phyloP scores from a whole-genome alignment of 208 protist genomes.

The Phytomonas sp. region DNA sequence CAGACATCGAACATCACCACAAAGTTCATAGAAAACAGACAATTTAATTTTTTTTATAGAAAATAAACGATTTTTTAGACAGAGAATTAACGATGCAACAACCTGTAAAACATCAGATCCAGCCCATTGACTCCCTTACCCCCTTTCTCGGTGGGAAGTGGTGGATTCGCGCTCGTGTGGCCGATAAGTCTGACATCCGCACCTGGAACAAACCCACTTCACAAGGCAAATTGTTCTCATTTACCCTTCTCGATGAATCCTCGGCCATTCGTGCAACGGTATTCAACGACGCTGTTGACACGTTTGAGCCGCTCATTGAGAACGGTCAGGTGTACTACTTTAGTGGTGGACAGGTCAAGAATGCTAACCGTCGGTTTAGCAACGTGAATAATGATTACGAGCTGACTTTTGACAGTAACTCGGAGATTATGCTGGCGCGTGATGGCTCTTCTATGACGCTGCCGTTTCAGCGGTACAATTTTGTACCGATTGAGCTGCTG shows the following conservation, averaged over 20 bases:
- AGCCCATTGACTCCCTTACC: conserved; percentile 89
- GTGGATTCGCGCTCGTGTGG: conserved; percentile 87
- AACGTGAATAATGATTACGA: conserved; percentile 93
- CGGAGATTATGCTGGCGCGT: conserved; percentile 65
- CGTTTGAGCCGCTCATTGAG: conserved; percentile 77
- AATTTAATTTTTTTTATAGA: background rate
- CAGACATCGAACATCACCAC: background rate
- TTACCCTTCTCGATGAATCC: conserved; percentile 88
- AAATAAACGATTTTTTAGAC: background rate
- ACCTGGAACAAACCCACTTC: conserved; percentile 90
- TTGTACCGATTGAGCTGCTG: conserved; percentile 79
- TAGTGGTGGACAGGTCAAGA: conserved; percentile 87
- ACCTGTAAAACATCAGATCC: conserved; percentile 69
- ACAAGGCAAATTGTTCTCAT: conserved; percentile 89
- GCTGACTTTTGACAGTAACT: conserved; percentile 77
- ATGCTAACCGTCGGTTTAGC: conserved; percentile 85
- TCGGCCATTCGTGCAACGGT: conserved; percentile 85
- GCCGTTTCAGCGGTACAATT: conserved; percentile 83
- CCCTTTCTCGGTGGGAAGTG: conserved; percentile 83
- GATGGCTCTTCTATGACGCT: conserved; percentile 36
- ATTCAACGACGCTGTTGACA: conserved; percentile 89
- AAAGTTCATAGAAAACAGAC: background rate
- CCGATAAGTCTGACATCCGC: conserved; percentile 86
- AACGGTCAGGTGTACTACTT: conserved; percentile 90
- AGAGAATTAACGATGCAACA: conserved; percentile 25